Conservation (phyloP, 139 green algal species). For the Chlorella sp. region DNA sequence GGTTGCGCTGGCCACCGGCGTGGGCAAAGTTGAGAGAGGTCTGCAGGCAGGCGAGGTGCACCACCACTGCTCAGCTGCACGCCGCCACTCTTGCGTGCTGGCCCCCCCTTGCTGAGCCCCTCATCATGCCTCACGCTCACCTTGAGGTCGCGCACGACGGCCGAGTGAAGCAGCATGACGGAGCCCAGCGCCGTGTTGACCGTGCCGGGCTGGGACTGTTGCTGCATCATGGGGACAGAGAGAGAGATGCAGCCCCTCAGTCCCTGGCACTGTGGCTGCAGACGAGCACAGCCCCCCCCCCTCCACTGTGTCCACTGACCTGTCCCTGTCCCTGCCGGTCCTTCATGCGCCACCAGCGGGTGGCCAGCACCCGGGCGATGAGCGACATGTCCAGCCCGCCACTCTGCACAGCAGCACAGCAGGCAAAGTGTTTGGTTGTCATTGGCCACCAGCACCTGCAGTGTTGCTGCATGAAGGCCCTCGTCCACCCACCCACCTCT, state of each 20-base stretch:
- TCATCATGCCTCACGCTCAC: too few relatives aligned
- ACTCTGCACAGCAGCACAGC: neutral
- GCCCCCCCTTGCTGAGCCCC: too few relatives aligned
- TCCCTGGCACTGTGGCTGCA: too few relatives aligned
- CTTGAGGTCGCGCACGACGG: constrained; percentile 6
- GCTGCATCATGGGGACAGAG: too few relatives aligned
- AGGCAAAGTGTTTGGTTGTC: too few relatives aligned
- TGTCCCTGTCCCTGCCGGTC: neutral
- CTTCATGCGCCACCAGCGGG: constrained; percentile 6
- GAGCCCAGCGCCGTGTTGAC: neutral
- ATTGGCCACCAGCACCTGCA: too few relatives aligned
- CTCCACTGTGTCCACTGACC: neutral
- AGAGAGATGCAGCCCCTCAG: too few relatives aligned
- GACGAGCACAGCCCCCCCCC: too few relatives aligned
- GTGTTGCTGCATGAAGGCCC: too few relatives aligned
- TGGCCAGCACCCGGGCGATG: neutral
- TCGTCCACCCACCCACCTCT: neutral
- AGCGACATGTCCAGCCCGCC: constrained; percentile 1
- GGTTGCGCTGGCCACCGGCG: neutral
- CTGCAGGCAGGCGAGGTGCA: neutral
- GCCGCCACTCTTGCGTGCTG: too few relatives aligned
- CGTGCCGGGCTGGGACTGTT: neutral
- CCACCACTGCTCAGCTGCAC: neutral
- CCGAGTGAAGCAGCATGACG: constrained; percentile 3
- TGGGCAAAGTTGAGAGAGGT: neutral